These are phyloP conservation scores for Lactifluus pinguis DNA, from an alignment of 768 basidiomycete species.

Conservation along the genomic window DNA sequence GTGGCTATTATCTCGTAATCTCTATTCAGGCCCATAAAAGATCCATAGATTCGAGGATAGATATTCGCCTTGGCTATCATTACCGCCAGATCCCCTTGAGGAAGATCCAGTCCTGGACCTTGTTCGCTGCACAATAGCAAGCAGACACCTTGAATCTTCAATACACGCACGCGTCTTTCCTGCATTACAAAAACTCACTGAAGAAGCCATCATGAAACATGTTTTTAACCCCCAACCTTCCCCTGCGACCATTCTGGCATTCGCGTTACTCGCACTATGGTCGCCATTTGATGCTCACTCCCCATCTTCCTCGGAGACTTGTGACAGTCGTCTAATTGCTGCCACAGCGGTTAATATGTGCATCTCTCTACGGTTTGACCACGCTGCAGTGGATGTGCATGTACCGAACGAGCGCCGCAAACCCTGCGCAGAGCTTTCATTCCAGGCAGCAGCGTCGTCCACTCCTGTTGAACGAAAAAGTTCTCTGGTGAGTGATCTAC, in stretches of 20 bases:
- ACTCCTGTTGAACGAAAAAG: conserved; percentile 1
- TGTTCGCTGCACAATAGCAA: conserved; percentile 39
- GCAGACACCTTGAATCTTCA: conserved; percentile 33
- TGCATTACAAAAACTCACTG: conserved; percentile 34
- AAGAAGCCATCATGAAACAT: conserved; percentile 32
- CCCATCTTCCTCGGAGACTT: conserved; percentile 24
- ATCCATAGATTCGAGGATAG: conserved; percentile 32
- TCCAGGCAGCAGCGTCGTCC: background rate
- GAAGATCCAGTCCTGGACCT: conserved; percentile 33
- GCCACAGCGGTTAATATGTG: conserved; percentile 40
- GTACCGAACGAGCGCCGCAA: conserved; percentile 9
- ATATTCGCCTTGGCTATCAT: conserved; percentile 37
- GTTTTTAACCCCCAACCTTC: conserved; percentile 36
- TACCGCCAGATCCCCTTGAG: conserved; percentile 27
- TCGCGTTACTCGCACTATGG: conserved; percentile 38
- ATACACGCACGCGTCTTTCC: conserved; percentile 31
- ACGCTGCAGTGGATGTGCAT: conserved; percentile 8
- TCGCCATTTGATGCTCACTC: conserved; percentile 29
- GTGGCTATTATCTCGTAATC: background rate
- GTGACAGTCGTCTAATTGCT: conserved; percentile 33
- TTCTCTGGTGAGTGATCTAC: conserved; percentile 1
- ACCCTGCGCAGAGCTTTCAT: background rate
- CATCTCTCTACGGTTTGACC: conserved; percentile 33
- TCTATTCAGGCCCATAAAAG: background rate
- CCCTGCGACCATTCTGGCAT: conserved; percentile 33